Evolutionary conservation across 495 filamentous ascomycete genomes (phyloP), one percentile per base, ranked within the genome.

Genomic region (Talaromyces adpressus): DNA sequence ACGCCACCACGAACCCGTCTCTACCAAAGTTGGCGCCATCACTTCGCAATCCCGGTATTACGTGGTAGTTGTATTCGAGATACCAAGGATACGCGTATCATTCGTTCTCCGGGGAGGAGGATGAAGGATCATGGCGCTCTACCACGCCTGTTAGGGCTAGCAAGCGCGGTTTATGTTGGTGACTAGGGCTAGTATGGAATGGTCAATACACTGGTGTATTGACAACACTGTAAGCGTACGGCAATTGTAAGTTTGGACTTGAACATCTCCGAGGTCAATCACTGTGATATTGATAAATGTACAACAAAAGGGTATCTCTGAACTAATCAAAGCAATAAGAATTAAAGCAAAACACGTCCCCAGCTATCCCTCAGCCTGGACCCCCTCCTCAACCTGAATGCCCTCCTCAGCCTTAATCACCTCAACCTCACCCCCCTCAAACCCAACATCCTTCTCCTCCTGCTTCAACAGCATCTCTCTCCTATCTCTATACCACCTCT

Each of bases 401-500:
- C 3, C 39, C 39, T 45, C 39, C 6, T 45, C 39, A n/a, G 39
- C 4, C 16, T 11, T 16, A 7, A 39, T 4, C 8, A 6, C 9
- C 16, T 47, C 41, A 47, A 16, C 14, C 41, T 18, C 6, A 18
- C 4, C 41, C 14, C n/a, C 41, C 16, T 47, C 41, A 18, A n/a
- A 0, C 12, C 6, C 14, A n/a, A 49, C 45, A 18, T 30, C 14
- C 25, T 11, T 29, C 23, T 20, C 16, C 27, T 36, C 60, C 29
- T 62, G 22, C 27, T 62, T 62, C 23, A 75, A 57, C 30, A 73
- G 34, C 34, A 66, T 67, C 64, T 79, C 75, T 70, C 82, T 81
- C 64, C 87, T 75, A 67, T 76, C 73, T 32, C 70, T 65, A 77
- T 98, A 97, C 81, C 96, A 98, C 41, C 73, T 77, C 59, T 96